These are phyloP conservation scores for Salinomyces thailandicus DNA, from an alignment of 2,329 filamentous ascomycete genomes.

Conservation along the genomic window DNA sequence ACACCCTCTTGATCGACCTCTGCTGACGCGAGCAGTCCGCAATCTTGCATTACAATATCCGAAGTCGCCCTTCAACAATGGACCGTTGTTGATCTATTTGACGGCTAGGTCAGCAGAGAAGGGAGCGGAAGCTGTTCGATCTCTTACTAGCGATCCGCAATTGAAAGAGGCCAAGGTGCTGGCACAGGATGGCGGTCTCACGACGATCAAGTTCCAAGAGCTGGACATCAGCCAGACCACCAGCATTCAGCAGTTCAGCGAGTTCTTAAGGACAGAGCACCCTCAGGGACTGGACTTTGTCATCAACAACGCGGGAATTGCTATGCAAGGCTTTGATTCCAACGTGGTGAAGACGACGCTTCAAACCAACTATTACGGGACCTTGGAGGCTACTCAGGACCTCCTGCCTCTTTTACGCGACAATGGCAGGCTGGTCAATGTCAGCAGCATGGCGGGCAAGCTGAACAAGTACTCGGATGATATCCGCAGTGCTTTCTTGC, in stretches of 20 bases:
- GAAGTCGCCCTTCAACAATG: constrained; percentile 35
- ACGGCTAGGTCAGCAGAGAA: constrained; percentile 40
- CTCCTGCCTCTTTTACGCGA: constrained; percentile 39
- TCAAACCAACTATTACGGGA: constrained; percentile 44
- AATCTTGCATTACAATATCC: constrained; percentile 46
- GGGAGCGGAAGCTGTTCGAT: constrained; percentile 38
- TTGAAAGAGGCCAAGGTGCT: constrained; percentile 40
- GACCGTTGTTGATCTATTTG: constrained; percentile 43
- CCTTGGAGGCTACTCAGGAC: constrained; percentile 34
- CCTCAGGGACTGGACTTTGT: constrained; percentile 42
- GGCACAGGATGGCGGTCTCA: constrained; percentile 30
- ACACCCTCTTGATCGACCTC: background rate
- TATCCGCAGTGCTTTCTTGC: constrained; percentile 35
- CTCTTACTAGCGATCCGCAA: constrained; percentile 34
- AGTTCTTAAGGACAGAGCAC: constrained; percentile 35
- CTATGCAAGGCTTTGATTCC: constrained; percentile 29
- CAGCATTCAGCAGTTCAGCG: constrained; percentile 36
- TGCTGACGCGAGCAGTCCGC: constrained; percentile 29
- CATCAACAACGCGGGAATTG: constrained; percentile 43
- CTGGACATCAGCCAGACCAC: constrained; percentile 39
- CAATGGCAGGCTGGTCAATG: constrained; percentile 40
- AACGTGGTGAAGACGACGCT: constrained; percentile 41
- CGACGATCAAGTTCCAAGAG: constrained; percentile 38
- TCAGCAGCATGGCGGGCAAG: constrained; percentile 36
- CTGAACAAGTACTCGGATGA: constrained; percentile 38